phyloP scores from a whole-genome alignment of 192 early-diverging fungal genomes.

The Linnemannia zychae region DNA sequence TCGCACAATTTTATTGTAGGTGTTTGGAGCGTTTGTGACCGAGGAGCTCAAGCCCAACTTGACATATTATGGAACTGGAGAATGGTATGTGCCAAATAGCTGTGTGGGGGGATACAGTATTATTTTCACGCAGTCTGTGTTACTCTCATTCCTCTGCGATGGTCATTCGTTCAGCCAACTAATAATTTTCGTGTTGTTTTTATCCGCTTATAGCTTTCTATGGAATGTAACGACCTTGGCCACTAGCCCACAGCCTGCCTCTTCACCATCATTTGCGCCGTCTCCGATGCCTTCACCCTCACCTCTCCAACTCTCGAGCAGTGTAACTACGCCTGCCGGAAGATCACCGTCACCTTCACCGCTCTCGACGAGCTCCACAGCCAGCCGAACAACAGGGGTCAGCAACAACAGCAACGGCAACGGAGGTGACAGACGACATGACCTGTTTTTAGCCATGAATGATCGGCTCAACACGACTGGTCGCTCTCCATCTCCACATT shows the following conservation, averaged over 20 bases:
- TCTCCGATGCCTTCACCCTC: constrained; percentile 44
- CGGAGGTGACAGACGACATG: constrained; percentile 23
- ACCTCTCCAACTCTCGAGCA: constrained; percentile 40
- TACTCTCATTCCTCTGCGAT: not conserved
- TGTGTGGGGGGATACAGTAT: not conserved
- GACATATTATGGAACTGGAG: constrained; percentile 86
- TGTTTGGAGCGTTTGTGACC: constrained; percentile 85
- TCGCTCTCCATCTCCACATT: constrained; percentile 24
- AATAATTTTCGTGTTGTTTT: not conserved
- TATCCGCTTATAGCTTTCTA: constrained; percentile 70
- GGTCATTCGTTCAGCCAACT: not conserved
- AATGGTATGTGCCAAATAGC: constrained; percentile 67
- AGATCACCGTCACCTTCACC: constrained; percentile 32
- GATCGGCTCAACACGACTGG: constrained; percentile 11
- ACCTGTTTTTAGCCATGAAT: constrained; percentile 36
- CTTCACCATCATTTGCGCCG: constrained; percentile 26
- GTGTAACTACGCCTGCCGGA: constrained; percentile 8
- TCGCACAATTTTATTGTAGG: constrained; percentile 52
- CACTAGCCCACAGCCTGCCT: constrained; percentile 21
- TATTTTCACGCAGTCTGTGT: not conserved
- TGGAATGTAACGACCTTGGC: constrained; percentile 69
- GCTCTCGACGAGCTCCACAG: not conserved
- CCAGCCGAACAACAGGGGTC: not conserved
- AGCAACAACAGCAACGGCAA: constrained; percentile 11
- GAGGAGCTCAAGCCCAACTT: constrained; percentile 73